A percentile compares a stretch with the other conserved stretches of the same genome.
Conservation (phyloP, 176 grass and related monocot species). For the Bonia amplexicaulis region DNA sequence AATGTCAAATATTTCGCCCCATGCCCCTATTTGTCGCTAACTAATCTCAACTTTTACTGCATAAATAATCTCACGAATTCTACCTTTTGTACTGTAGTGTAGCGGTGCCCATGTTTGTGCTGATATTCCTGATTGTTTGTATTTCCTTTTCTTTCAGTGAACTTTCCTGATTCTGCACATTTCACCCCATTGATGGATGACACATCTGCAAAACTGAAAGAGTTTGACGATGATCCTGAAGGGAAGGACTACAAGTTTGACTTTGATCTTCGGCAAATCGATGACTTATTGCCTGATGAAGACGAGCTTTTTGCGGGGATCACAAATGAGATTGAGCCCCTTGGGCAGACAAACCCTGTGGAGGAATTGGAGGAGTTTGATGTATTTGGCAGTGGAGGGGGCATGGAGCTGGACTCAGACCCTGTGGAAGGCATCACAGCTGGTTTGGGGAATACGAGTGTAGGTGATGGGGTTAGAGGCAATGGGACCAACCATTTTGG, state of each 20-base stretch:
- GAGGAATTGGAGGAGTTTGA: slow-evolving; percentile 90
- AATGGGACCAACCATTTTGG: slow-evolving; percentile 67
- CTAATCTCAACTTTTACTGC: neutral
- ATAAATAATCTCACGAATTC: neutral
- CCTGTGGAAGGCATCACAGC: slow-evolving; percentile 57
- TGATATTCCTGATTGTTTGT: neutral
- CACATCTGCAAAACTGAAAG: slow-evolving; percentile 31
- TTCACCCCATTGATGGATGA: slow-evolving; percentile 47
- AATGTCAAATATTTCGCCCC: neutral
- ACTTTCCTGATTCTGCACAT: slow-evolving; percentile 40
- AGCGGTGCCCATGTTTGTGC: neutral
- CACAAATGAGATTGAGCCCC: slow-evolving; percentile 48
- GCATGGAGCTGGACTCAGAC: slow-evolving; percentile 85
- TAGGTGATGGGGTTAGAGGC: slow-evolving; percentile 54
- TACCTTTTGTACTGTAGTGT: neutral
- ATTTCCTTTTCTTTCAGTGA: slow-evolving; percentile 26
- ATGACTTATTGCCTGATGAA: slow-evolving; percentile 66
- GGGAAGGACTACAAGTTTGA: slow-evolving; percentile 57
- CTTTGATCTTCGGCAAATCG: slow-evolving; percentile 54
- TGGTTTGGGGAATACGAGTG: slow-evolving; percentile 45
- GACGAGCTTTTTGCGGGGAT: slow-evolving; percentile 75
- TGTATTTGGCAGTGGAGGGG: slow-evolving; percentile 75
- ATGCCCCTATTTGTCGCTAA: neutral
- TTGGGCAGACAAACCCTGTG: slow-evolving; percentile 12
- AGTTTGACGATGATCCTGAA: slow-evolving; percentile 33